Conservation (phyloP, 164 flowering plant species). For the Hamamelis virginiana region DNA sequence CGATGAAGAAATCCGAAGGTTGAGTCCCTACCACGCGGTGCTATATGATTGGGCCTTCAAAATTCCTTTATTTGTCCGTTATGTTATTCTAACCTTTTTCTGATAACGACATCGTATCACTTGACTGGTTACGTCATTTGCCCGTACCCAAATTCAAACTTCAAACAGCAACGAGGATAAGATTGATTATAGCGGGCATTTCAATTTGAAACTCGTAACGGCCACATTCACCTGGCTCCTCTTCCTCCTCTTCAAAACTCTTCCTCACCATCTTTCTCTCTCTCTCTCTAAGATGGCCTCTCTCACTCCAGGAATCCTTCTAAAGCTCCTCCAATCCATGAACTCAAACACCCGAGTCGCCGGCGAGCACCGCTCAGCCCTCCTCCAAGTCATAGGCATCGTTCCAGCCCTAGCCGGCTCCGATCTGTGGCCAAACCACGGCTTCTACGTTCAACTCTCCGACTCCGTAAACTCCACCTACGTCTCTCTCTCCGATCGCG, state of each 20-base stretch:
- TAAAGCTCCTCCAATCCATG: constrained; percentile 85
- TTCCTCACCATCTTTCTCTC: not conserved
- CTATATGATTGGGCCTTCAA: too few relatives aligned
- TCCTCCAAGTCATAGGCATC: constrained; percentile 84
- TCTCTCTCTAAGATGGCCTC: constrained; percentile 58
- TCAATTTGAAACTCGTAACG: constrained; percentile 12
- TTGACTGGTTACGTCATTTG: not conserved
- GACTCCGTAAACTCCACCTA: constrained; percentile 91
- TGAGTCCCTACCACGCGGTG: too few relatives aligned
- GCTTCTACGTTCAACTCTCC: constrained; percentile 86
- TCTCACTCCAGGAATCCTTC: constrained; percentile 79
- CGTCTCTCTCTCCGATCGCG: constrained; percentile 81
- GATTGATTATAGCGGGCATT: not conserved
- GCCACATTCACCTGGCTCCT: not conserved
- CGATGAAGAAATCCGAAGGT: too few relatives aligned
- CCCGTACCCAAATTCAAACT: not conserved
- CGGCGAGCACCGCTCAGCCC: constrained; percentile 83
- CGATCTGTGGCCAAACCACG: constrained; percentile 73
- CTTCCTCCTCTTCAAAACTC: not conserved
- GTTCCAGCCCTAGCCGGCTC: constrained; percentile 74
- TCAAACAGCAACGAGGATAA: not conserved
- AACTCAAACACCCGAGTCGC: constrained; percentile 61
- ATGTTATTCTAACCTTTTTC: too few relatives aligned
- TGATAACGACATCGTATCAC: too few relatives aligned
- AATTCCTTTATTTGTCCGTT: too few relatives aligned